These are phyloP conservation scores for Juglanconis juglandina DNA, from an alignment of 2,329 filamentous ascomycete species.

Conservation along the genomic window DNA sequence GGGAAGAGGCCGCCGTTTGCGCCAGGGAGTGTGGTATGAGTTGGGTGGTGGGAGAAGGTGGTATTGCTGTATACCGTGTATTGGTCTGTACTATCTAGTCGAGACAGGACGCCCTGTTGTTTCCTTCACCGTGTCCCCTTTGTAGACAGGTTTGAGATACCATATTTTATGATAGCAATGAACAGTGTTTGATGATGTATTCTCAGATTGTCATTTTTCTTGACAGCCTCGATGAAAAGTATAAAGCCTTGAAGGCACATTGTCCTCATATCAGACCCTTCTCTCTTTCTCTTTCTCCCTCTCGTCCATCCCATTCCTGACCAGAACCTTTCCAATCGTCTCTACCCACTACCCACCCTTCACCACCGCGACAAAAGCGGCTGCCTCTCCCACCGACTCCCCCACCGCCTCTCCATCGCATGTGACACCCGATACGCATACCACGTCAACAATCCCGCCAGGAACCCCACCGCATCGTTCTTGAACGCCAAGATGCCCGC, in stretches of 20 bases:
- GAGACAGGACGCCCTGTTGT: background rate
- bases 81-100: background rate
- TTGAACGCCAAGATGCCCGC: constrained; percentile 79
- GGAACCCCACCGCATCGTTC: constrained; percentile 85
- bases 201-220: background rate
- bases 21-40: constrained; percentile 27
- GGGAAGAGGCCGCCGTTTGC: constrained; percentile 21
- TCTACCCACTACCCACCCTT: background rate
- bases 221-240: background rate
- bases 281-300: too few species aligned
- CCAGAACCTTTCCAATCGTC: too few species aligned
- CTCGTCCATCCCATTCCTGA: too few species aligned
- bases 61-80: background rate
- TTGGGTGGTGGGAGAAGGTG: too few species aligned
- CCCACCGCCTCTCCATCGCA: constrained; percentile 31
- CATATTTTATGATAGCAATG: background rate
- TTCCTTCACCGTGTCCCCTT: background rate
- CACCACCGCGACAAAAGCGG: constrained; percentile 23
- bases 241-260: too few species aligned
- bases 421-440: constrained; percentile 56
- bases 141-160: background rate
- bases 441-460: constrained; percentile 77
- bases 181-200: too few species aligned
- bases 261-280: too few species aligned
- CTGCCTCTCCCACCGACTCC: constrained; percentile 27